Evolutionary conservation across 495 filamentous ascomycete species (phyloP).

Genomic region (Bombardia bombarda): DNA sequence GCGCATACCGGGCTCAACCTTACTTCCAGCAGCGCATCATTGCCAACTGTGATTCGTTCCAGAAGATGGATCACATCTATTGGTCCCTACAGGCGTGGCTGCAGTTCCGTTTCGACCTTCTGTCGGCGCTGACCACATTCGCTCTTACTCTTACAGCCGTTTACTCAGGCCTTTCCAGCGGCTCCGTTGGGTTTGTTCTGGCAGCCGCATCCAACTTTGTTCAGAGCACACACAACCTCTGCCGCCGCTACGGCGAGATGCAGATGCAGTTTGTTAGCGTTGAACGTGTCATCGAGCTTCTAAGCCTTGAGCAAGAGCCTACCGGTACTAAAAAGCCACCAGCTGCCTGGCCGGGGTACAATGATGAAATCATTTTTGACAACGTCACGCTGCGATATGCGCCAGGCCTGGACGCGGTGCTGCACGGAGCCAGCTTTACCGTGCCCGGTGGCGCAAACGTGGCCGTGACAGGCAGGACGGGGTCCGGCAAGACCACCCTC

Average conservation of each 20-base stretch:
- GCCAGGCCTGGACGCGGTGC: constrained; percentile 60
- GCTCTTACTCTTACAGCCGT: constrained; percentile 61
- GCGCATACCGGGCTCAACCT: constrained; percentile 62
- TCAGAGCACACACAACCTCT: constrained; percentile 60
- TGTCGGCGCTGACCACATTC: constrained; percentile 66
- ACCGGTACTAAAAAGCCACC: constrained; percentile 58
- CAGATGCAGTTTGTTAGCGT: constrained; percentile 90
- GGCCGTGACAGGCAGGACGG: constrained; percentile 56
- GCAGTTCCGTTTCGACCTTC: constrained; percentile 63
- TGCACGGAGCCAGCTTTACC: constrained; percentile 53
- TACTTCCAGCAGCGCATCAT: constrained; percentile 73
- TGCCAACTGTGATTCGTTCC: constrained; percentile 68
- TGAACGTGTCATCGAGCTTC: constrained; percentile 70
- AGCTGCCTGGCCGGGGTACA: constrained; percentile 63
- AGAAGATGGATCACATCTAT: constrained; percentile 91
- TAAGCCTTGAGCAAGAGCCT: constrained; percentile 66
- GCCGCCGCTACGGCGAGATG: constrained; percentile 67
- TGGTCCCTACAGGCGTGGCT: constrained; percentile 82
- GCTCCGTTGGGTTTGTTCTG: constrained; percentile 69
- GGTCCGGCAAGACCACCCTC: constrained; percentile 55
- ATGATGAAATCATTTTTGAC: constrained; percentile 65
- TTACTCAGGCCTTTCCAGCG: constrained; percentile 58
- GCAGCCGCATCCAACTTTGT: constrained; percentile 57
- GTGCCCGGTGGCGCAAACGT: constrained; percentile 68
- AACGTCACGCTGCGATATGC: constrained; percentile 72